Evolutionary conservation across 2,329 filamentous ascomycete species (phyloP).

Genomic region (Thermomyces lanuginosus): DNA sequence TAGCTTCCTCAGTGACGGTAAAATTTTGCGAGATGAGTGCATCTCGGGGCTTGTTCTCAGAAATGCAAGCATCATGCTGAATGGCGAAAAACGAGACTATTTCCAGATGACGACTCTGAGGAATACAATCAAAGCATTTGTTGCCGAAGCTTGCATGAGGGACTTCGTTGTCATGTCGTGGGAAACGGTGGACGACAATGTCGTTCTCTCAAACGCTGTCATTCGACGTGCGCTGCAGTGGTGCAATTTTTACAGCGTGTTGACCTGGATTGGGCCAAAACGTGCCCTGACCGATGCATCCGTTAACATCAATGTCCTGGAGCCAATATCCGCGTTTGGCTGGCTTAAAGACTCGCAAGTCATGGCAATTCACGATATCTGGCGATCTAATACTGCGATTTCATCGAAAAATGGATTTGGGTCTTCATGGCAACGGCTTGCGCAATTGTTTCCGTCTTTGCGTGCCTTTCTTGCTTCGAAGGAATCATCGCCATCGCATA

Average conservation of each 20-base stretch:
- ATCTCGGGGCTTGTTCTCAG: conserved; percentile 25
- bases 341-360: conserved; percentile 32
- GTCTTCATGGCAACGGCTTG: conserved; percentile 14
- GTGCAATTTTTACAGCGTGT: conserved; percentile 32
- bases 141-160: conserved; percentile 29
- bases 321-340: conserved; percentile 31
- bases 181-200: conserved; percentile 29
- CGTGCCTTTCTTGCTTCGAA: conserved; percentile 13
- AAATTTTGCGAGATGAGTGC: conserved; percentile 17
- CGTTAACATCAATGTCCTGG: conserved; percentile 14
- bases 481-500: conserved; percentile 6
- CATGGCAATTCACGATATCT: conserved; percentile 28
- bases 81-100: conserved; percentile 29
- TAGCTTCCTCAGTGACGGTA: conserved; percentile 22
- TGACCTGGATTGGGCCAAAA: conserved; percentile 28
- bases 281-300: conserved; percentile 22
- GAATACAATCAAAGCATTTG: conserved; percentile 29
- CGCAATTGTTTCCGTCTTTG: conserved; percentile 14
- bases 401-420: conserved; percentile 7
- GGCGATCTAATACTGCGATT: conserved; percentile 20
- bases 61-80: conserved; percentile 26
- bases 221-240: conserved; percentile 29
- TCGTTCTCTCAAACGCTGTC: conserved; percentile 24
- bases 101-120: conserved; percentile 28
- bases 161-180: conserved; percentile 30